Evolutionary conservation across 345 rosid species (phyloP), one percentile per base, ranked within the genome.

Genomic region (Mangifera indica): DNA sequence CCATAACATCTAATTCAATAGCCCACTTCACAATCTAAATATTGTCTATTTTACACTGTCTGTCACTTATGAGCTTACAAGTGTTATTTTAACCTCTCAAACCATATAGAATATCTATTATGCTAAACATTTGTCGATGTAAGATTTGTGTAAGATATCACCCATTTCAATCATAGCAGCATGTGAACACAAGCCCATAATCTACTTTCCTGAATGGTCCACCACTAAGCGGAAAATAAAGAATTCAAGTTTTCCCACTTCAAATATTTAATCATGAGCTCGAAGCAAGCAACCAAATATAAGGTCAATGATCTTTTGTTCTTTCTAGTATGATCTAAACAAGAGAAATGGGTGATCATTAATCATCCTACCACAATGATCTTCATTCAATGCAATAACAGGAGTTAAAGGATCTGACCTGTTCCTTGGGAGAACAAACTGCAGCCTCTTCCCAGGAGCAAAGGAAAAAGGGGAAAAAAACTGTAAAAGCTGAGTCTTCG

Each of bases 341-440:
- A 12, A 51, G 12, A 22, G 65, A 29, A 59, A 66, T 65, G 68
- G 75, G 60, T 17, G 66, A 37, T 13, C 34, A 13, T 63, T 29
- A 29, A 3, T 29, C 32, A 29, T 1, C 44, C 44, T 24, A 12
- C 40, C 5, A 51, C 22, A 44, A 42, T 20, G 48, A n/a, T 32
- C 58, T 17, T 62, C 21, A 29, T 70, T 70, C 66, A 74, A 29
- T 29, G 32, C 32, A 29, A 56, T 71, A 12, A 46, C n/a, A 59
- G 37, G 51, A 29, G 55, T 67, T 29, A 57, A 55, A 70, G 66
- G n/a, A n/a, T n/a, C n/a, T n/a, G n/a, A n/a, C n/a, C n/a, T n/a
- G 20, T 17, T 72, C 69, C 74, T 84, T 57, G 87, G 83, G 78
- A 72, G 79, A 65, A 74, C 68, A 74, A 73, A 61, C 72, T 5